Base-by-base conservation (phyloP, 345 rosid species). In the Brassica napus region DNA sequence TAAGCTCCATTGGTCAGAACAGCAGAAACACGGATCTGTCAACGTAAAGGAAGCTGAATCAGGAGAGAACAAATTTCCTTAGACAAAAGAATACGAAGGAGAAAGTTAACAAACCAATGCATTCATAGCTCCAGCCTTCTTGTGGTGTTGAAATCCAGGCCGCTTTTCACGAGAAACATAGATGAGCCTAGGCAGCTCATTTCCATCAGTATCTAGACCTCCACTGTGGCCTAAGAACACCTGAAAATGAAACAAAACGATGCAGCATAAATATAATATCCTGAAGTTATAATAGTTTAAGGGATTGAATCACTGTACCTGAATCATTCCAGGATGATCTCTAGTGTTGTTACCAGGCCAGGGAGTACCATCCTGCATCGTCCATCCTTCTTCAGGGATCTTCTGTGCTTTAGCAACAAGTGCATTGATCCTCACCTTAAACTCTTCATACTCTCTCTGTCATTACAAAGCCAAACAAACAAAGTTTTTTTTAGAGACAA, bases 41-140 rank as follows among this genome's bases (percentile, higher is more conserved):
- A 30, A 12, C 69, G 69, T 77, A 77, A 66, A 16, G 60, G 65
- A 82, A 15, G 69, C 77, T 54, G 2, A 54, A 54, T 54, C 24
- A 54, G 80, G 76, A 37, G 67, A 62, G 9, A 70, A 3, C 35
- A 21, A 54, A 18, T 18, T 0, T 18, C 18, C 0, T 0, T 18
- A 18, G 24, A 16, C 24, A 8, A 52, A 52, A 52, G 57, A 52
- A 54, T 16, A 52, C 16, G 60, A 54, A 54, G 24, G 6, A 54
- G 24, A 54, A 3, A 47, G 44, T 3, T 39, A 49, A 54, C 97
- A 68, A 86, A 94, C 98, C 97, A 95, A 64, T 42, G 99, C 97
- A 84, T 95, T 95, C 99, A 95, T 95, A 54, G 99, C 99, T 76
- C 99, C 99, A 8, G 99, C 98, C 82, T 95, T 95, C 87, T 95